A percentile compares a stretch with the other conserved stretches of the same genome.
phyloP scores from a whole-genome alignment of 2,329 filamentous ascomycete genomes.

The Kalmusia sp. region DNA sequence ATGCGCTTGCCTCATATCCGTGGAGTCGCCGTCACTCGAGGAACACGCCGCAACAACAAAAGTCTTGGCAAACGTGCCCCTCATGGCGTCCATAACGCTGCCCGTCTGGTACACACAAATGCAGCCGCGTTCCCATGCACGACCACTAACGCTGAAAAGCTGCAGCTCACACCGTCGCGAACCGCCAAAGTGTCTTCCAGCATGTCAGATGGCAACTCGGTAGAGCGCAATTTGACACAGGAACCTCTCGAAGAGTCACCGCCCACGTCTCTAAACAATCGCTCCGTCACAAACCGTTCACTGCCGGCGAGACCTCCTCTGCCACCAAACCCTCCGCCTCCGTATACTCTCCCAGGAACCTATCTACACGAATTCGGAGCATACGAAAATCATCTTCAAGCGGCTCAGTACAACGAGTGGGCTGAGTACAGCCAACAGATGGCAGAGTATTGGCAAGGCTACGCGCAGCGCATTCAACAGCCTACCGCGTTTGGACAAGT shows the following conservation, averaged over 20 bases:
- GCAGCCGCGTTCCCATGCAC: background rate
- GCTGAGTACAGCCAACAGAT: background rate
- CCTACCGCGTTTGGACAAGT: background rate
- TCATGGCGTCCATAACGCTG: background rate
- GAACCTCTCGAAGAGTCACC: no score
- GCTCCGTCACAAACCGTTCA: background rate
- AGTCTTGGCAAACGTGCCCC: slow-evolving; percentile 4
- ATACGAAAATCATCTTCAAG: no score
- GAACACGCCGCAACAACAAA: background rate
- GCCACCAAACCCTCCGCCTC: background rate
- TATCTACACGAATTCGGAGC: background rate
- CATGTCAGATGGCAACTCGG: no score
- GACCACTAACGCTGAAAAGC: background rate
- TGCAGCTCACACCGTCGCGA: no score
- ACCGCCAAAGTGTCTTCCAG: no score
- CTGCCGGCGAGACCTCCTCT: background rate
- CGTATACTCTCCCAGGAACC: no score
- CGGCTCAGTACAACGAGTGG: background rate
- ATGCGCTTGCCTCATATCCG: background rate
- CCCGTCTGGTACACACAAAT: background rate
- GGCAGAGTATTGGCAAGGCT: background rate
- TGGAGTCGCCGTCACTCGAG: background rate
- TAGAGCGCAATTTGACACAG: no score
- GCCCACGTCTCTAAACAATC: background rate
- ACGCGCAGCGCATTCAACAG: background rate